Conservation (phyloP, 345 rosid genomes). For the Raphanus raphanistrum region DNA sequence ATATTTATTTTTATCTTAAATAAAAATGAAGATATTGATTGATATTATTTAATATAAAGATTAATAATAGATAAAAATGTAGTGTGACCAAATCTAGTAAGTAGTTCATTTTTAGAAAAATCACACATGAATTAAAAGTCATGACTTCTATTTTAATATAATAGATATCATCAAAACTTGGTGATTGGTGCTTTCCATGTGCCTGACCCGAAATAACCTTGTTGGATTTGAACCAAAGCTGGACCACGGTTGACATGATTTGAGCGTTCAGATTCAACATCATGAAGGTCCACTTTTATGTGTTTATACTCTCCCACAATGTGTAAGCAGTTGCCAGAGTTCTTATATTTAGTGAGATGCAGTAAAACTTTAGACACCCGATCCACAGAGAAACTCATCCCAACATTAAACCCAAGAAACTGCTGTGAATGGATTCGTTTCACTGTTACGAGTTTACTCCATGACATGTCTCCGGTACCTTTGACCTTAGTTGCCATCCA, state of each 20-base stretch:
- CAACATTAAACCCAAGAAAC: not conserved
- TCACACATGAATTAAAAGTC: no score
- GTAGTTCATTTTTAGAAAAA: no score
- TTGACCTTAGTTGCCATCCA: not conserved
- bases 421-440: not conserved
- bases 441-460: not conserved
- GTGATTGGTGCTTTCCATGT: not conserved
- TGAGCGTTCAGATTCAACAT: not conserved
- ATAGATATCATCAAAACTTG: not conserved
- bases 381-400: not conserved
- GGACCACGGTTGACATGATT: not conserved
- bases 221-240: not conserved
- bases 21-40: no score
- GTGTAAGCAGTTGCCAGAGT: not conserved
- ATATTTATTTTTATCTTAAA: no score
- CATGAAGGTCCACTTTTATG: not conserved
- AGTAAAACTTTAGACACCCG: not conserved
- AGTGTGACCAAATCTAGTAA: no score
- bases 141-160: no score
- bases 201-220: not conserved
- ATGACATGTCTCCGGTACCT: not conserved
- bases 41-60: no score
- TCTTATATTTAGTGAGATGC: not conserved
- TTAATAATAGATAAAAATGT: no score
- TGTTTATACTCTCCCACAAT: not conserved